Base-by-base conservation (phyloP, 345 rosid genomes). In the Limnanthes douglasii region DNA sequence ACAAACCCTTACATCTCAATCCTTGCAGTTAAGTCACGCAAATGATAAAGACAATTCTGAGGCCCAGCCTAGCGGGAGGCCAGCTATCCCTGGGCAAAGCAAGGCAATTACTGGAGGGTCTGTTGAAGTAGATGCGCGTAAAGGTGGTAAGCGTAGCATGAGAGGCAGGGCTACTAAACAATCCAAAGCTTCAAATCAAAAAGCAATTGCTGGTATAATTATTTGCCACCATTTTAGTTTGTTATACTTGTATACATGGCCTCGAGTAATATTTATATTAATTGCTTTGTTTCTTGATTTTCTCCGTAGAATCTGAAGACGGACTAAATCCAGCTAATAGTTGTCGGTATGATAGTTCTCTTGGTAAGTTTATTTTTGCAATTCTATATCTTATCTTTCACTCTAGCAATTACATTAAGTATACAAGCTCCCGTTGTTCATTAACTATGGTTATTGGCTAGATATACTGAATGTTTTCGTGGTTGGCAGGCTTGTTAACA, bases 321-420 rank as follows among this genome's bases (percentile, higher is more conserved):
- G 64, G 65, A 12, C 37, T 43, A 12, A 69, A 39, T 64, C 44
- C 42, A 10, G 55, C 71, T 38, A 54, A 41, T 57, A 50, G 60
- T 41, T 73, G 84, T 24, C 62, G 85, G 36, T 71, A 68, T 34
- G 88, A 81, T 38, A 81, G 78, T 56, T 81, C 88, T 15, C 50
- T 77, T 39, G 80, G 88, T 76, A 51, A 50, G 53, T 36, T 38
- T 25, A 10, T 25, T 11, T 26, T 5, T 29, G 23, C 6, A 36
- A 11, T 3, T 11, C 20, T 38, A 14, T 27, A 13, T 19, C 32
- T 28, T 40, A 31, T 31, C 19, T 31, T 16, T 18, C 27, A 15
- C 24, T 41, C 8, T 26, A 3, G 19, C 26, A 34, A 2, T 35
- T 18, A 31, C 27, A 14, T 45, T 16, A 48, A 7, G 19, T 7